Percentiles rank a stretch among this genome's conserved stretches.
phyloP scores from a whole-genome alignment of 2,329 filamentous ascomycete genomes.

The Phialophora expanda region DNA sequence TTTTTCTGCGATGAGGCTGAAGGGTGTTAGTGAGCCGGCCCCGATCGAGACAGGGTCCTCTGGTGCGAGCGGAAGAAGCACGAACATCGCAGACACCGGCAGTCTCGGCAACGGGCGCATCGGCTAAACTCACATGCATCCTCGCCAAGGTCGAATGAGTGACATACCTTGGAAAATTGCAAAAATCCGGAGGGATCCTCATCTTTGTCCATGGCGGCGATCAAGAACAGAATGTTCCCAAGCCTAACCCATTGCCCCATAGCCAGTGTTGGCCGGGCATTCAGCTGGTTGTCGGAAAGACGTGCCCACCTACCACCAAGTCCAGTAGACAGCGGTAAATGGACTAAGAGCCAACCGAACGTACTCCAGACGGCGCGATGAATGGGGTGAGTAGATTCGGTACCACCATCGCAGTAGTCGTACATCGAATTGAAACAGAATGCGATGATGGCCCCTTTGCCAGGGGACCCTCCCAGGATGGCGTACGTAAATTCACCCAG shows the following conservation, averaged over 20 bases:
- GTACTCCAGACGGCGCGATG: slow-evolving; percentile 41
- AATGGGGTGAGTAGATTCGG: slow-evolving; percentile 53
- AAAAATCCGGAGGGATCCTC: no score
- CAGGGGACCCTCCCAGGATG: slow-evolving; percentile 56
- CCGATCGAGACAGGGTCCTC: slow-evolving; percentile 49
- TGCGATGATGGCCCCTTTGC: slow-evolving; percentile 55
- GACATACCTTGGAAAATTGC: no score
- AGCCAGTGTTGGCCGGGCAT: slow-evolving; percentile 55
- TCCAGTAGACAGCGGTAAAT: no score
- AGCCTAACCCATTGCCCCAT: slow-evolving; percentile 54
- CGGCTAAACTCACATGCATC: not conserved
- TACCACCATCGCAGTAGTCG: slow-evolving; percentile 55
- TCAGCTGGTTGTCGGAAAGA: slow-evolving; percentile 44
- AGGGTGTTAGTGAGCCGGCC: no score
- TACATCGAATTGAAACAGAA: slow-evolving; percentile 60
- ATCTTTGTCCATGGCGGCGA: slow-evolving; percentile 6
- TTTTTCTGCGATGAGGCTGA: no score
- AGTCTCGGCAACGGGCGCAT: slow-evolving; percentile 19
- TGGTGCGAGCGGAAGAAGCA: slow-evolving; percentile 23
- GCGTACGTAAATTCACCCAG: slow-evolving; percentile 58
- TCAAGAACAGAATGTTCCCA: slow-evolving; percentile 48
- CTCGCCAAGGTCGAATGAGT: no score
- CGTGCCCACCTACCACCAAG: no score
- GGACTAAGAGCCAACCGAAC: no score
- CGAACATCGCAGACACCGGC: slow-evolving; percentile 20